Base-by-base conservation (phyloP, 345 rosid species). In the Gossypium australe region DNA sequence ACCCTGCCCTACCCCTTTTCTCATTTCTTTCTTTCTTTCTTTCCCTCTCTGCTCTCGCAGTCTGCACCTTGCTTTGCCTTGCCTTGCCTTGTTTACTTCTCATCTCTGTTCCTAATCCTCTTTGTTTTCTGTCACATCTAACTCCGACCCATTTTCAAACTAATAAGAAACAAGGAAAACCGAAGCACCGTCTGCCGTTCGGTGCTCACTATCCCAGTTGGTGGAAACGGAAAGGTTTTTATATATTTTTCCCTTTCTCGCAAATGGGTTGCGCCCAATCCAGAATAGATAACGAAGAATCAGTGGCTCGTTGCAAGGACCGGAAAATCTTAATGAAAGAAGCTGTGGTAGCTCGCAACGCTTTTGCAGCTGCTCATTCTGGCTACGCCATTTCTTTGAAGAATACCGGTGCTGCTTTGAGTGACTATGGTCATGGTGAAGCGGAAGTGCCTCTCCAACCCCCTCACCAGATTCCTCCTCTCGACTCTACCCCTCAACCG, bases 261-360 rank as follows among this genome's bases (percentile, higher is more conserved):
- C 4, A 48, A 48, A 89, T 95, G 99, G 99, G 99, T 9, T 95
- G 99, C 75, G 89, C 93, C 2, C 98, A 93, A 81, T 95, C 99
- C 12, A 91, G 81, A 76, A 86, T 91, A 74, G 99, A 95, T 75
- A 87, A 88, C 79, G 97, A 93, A 75, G 97, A 93, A 52, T 84
- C 97, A 1, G 99, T 95, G 73, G 72, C 91, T 11, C 88, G 98
- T 43, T 91, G 97, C 77, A 93, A 88, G 76, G 96, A 93, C 47
- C 86, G 99, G 8, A 77, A 89, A 47, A 88, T 77, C 68, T 75
- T 90, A 1, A 93, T 95, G 89, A 93, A 95, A 78, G 99, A 91
- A 5, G 98, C 97, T 3, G 98, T 93, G 13, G 13, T 76, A 10
- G 90, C 94, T n/a, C 81, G 96, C 4, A 93, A 95, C 75, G 89